A percentile compares a stretch with the other conserved stretches of the same genome.
phyloP scores from a whole-genome alignment of 2,329 filamentous ascomycete genomes.

The Kalmusia sp. region DNA sequence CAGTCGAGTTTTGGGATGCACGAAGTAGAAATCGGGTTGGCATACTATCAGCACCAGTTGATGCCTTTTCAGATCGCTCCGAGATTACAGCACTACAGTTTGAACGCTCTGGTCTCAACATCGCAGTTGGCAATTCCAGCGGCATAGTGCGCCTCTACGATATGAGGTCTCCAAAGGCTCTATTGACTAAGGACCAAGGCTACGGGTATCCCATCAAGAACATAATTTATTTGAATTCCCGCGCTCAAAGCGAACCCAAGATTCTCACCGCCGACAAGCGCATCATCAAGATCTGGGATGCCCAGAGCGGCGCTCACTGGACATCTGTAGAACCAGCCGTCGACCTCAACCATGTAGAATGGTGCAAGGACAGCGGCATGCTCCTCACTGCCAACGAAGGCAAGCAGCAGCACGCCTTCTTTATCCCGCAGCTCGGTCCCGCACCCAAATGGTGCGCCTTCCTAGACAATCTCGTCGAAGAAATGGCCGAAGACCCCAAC shows the following conservation, averaged over 20 bases:
- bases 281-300: constrained; percentile 97
- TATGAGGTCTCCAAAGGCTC: constrained; percentile 82
- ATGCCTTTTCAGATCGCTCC: constrained; percentile 49
- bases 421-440: constrained; percentile 90
- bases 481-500: constrained; percentile 86
- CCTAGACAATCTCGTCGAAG: constrained; percentile 96
- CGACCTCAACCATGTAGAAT: constrained; percentile 92
- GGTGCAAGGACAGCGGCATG: constrained; percentile 93
- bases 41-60: constrained; percentile 67
- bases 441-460: constrained; percentile 96
- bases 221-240: constrained; percentile 72
- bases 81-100: constrained; percentile 91
- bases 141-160: constrained; percentile 93
- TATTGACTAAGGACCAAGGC: constrained; percentile 93
- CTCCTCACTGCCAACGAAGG: constrained; percentile 96
- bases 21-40: constrained; percentile 83
- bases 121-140: constrained; percentile 86
- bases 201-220: constrained; percentile 93
- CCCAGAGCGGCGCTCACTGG: constrained; percentile 83
- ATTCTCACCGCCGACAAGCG: constrained; percentile 91
- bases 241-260: constrained; percentile 76
- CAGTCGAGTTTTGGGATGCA: constrained; percentile 96
- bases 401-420: constrained; percentile 92
- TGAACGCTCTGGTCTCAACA: constrained; percentile 79
- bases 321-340: constrained; percentile 94